Conservation (phyloP, 2,329 filamentous ascomycete genomes). For the Penicillium hordei region DNA sequence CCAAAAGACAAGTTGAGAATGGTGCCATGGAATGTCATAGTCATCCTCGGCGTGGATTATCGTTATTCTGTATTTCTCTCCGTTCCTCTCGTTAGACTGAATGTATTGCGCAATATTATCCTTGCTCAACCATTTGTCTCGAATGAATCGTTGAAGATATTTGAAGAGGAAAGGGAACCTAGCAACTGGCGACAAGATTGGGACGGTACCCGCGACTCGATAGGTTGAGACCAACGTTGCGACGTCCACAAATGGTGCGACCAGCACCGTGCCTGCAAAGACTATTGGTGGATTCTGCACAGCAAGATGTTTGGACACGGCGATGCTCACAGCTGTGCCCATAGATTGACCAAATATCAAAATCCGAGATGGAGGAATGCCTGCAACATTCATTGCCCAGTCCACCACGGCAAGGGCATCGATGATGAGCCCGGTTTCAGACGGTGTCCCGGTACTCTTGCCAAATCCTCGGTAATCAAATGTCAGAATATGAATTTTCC, state of each 20-base stretch:
- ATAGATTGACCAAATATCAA: conserved; percentile 61
- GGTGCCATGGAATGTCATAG: conserved; percentile 34
- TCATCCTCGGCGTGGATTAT: conserved; percentile 40
- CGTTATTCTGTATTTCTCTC: conserved; percentile 31
- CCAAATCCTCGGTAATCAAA: conserved; percentile 58
- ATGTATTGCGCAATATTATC: conserved; percentile 12
- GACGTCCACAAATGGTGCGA: conserved; percentile 59
- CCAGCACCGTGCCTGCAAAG: conserved; percentile 57
- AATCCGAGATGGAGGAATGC: conserved; percentile 56
- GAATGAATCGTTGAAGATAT: conserved; percentile 15
- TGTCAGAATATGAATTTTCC: conserved; percentile 57
- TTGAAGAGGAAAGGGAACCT: conserved; percentile 41
- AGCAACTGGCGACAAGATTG: conserved; percentile 54
- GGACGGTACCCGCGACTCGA: conserved; percentile 55
- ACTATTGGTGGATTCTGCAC: conserved; percentile 44
- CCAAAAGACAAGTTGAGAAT: conserved; percentile 36
- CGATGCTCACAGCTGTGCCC: conserved; percentile 55
- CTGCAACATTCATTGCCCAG: conserved; percentile 55
- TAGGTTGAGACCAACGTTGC: conserved; percentile 58
- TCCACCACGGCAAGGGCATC: conserved; percentile 56
- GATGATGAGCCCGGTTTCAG: conserved; percentile 54
- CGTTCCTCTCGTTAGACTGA: conserved; percentile 12
- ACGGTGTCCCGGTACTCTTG: conserved; percentile 53
- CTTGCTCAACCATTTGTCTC: conserved; percentile 15
- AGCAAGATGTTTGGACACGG: conserved; percentile 48